These are phyloP conservation scores for Rugonectria rugulosa DNA, from an alignment of 2,329 filamentous ascomycete species.

Conservation along the genomic window DNA sequence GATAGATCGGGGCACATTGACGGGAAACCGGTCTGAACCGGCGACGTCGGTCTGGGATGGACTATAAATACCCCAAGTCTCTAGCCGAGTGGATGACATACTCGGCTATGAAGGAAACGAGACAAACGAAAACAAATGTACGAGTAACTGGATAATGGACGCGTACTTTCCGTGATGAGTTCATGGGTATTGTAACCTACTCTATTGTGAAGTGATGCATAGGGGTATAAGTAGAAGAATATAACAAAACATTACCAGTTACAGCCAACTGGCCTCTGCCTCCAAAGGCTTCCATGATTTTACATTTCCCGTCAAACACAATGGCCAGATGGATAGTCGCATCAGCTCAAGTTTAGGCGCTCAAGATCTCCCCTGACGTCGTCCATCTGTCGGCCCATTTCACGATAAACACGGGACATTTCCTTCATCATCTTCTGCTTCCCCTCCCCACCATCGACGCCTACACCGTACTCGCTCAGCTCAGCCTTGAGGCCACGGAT, in stretches of 20 bases:
- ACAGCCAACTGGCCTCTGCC: neutral
- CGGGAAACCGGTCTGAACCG: conserved; percentile 17
- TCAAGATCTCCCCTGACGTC: conserved; percentile 59
- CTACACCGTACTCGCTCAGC: conserved; percentile 59
- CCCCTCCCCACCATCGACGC: conserved; percentile 41
- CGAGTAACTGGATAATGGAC: conserved; percentile 31
- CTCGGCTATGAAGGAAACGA: conserved; percentile 17
- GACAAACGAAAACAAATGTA: conserved; percentile 36
- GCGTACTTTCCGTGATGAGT: conserved; percentile 11
- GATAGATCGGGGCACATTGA: conserved; percentile 12
- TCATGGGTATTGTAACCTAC: neutral
- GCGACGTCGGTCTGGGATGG: conserved; percentile 28
- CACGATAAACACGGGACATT: conserved; percentile 59
- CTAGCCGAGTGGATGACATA: conserved; percentile 21
- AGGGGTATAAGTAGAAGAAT: conserved; percentile 9
- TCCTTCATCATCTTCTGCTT: conserved; percentile 62
- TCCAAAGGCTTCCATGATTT: neutral
- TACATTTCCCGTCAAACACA: conserved; percentile 1
- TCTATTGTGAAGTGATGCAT: neutral
- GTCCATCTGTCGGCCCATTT: conserved; percentile 58
- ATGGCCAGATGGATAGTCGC: neutral
- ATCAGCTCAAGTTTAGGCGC: conserved; percentile 40
- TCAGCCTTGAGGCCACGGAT: conserved; percentile 51
- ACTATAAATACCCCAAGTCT: conserved; percentile 37
- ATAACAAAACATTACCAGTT: neutral